These are phyloP conservation scores for Penicillium sp. DNA, from an alignment of 2,329 filamentous ascomycete species.

Conservation along the genomic window DNA sequence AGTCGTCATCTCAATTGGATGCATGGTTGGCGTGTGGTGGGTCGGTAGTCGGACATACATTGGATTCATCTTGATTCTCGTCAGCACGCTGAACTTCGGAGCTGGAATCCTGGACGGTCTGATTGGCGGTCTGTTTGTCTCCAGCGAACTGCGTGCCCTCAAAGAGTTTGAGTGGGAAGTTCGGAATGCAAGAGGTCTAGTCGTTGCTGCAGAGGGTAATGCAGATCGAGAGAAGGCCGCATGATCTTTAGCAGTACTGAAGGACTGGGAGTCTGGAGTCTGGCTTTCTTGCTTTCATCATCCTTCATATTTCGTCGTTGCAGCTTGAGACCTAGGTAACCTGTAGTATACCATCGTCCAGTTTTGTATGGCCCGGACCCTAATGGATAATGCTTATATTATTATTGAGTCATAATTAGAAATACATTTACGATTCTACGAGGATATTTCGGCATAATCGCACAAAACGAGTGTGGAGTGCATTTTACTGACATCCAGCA, in stretches of 20 bases:
- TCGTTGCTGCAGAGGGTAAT: slow-evolving; percentile 16
- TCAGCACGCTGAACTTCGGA: slow-evolving; percentile 73
- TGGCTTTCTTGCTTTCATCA: too few relatives aligned
- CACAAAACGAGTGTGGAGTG: slow-evolving; percentile 23
- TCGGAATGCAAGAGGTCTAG: slow-evolving; percentile 56
- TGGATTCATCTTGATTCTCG: slow-evolving; percentile 72
- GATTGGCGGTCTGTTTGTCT: slow-evolving; percentile 82
- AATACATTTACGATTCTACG: too few relatives aligned
- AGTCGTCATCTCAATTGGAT: slow-evolving; percentile 66
- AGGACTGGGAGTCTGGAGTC: too few relatives aligned
- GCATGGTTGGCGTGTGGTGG: slow-evolving; percentile 83
- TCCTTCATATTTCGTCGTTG: too few relatives aligned
- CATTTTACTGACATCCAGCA: slow-evolving; percentile 13
- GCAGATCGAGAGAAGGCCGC: background rate
- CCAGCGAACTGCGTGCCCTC: slow-evolving; percentile 75
- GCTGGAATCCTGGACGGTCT: slow-evolving; percentile 79
- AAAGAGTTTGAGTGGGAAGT: slow-evolving; percentile 96
- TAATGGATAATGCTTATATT: too few relatives aligned
- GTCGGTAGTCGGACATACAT: slow-evolving; percentile 66
- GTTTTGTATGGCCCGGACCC: too few relatives aligned
- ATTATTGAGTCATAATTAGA: too few relatives aligned
- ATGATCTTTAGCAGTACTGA: background rate
- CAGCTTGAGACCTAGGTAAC: too few relatives aligned
- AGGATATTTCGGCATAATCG: too few relatives aligned
- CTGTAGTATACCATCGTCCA: too few relatives aligned